Evolutionary conservation across 2,329 filamentous ascomycete species (phyloP).

Genomic region (Ophiostoma ips): DNA sequence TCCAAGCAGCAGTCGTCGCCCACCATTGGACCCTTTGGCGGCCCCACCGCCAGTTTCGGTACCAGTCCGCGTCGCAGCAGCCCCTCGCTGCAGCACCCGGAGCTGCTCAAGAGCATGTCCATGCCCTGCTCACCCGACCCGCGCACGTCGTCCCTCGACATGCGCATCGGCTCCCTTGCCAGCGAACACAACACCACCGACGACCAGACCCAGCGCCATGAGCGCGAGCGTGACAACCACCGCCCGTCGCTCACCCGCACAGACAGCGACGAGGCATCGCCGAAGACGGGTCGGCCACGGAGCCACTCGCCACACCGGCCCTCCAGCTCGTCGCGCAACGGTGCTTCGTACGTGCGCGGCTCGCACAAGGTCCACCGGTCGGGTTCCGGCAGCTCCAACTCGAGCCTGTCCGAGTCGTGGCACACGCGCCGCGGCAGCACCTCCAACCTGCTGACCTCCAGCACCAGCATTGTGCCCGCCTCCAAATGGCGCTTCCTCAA

Average conservation of each 20-base stretch:
- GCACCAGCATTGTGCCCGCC: constrained; percentile 55
- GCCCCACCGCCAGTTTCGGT: constrained; percentile 5
- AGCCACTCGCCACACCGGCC: constrained; percentile 76
- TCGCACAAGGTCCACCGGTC: constrained; percentile 70
- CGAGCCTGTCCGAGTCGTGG: constrained; percentile 54
- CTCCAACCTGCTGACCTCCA: constrained; percentile 52
- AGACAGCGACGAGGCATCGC: constrained; percentile 30
- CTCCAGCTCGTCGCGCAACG: constrained; percentile 61
- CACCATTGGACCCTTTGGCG: constrained; percentile 42
- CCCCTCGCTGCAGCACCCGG: constrained; percentile 48
- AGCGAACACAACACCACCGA: constrained; percentile 32
- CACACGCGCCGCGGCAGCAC: constrained; percentile 56
- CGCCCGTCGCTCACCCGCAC: constrained; percentile 32
- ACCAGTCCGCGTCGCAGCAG: constrained; percentile 49
- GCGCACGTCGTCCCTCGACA: constrained; percentile 31
- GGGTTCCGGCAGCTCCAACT: constrained; percentile 85
- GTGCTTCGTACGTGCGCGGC: constrained; percentile 46
- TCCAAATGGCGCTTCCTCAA: constrained; percentile 92
- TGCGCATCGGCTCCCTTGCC: constrained; percentile 46
- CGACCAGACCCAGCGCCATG: constrained; percentile 23
- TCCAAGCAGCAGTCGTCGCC: constrained; percentile 77
- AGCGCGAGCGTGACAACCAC: constrained; percentile 21
- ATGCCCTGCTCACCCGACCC: constrained; percentile 50
- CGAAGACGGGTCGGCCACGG: constrained; percentile 38
- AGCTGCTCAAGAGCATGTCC: constrained; percentile 53